Evolutionary conservation across 805 yeast genomes (phyloP), one percentile per base, ranked within the genome.

Genomic region (Zygosaccharomyces lentus): DNA sequence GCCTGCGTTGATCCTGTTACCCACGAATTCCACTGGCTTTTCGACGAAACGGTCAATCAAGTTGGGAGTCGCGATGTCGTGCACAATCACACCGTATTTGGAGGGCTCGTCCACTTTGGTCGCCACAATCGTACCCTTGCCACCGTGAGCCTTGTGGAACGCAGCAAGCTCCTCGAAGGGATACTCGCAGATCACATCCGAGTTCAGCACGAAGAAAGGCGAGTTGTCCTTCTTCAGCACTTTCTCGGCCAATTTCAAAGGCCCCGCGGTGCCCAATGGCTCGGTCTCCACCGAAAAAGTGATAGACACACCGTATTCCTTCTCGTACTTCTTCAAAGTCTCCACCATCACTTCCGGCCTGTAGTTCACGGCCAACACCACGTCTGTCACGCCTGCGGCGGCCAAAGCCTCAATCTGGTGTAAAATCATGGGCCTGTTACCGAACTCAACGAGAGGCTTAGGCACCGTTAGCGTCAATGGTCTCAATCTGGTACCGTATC

Each of bases 1-100:
- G 80, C 99, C 99, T 52, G 99, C 99, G 68, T 93, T 93, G 69
- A 93, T 93, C 80, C 99, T 88, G 86, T 93, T 93, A 75, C 99
- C 99, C 55, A 93, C 99, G 62, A 93, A 93, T 74, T 93, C 97
- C 54, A 88, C 96, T 55, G 99, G 99, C 80, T 93, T 93, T 78
- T 93, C 99, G 59, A 93, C 99, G 68, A 93, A 93, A 72, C 99
- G 82, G 75, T 93, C 99, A 59, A 93, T 93, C 76, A 88, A 81
- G 76, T 91, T 86, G 66, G 96, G 88, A 61, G 87, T 86, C 69
- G 87, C 86, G 75, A 90, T 83, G 77, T 93, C 97, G 67, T 87
- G 95, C 53, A 93, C 99, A 71, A 93, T 93, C 69, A 93, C 99
- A 80, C 99, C 99, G 75, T 93, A 93, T 76, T 93, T 93, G 64